Base-by-base conservation (phyloP, 2,329 filamentous ascomycete species). In the Ophiostoma pallidulum region DNA sequence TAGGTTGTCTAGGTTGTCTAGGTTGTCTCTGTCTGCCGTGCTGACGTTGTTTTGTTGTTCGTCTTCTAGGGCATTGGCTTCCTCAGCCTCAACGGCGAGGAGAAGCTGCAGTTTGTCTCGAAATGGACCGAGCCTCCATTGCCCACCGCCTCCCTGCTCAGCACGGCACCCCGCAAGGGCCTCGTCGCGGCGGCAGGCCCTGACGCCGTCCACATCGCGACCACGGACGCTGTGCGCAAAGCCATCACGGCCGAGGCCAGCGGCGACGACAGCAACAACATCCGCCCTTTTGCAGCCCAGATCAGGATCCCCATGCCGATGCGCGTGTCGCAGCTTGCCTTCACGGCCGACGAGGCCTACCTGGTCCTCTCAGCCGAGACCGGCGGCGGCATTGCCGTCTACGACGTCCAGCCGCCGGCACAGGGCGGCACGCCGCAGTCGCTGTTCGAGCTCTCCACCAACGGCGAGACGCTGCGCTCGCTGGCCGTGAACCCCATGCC, bases 101-200 rank as follows among this genome's bases (percentile, higher is more conserved):
- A 83, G 50, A 95, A 91, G 66, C 67, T 97, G 56, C 85, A 83
- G 62, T 70, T 97, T 36, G 86, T 88, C 14, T 74, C 81, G 18
- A 72, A 82, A 61, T 97, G 91, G 90, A 78, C 84, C 35, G 70
- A 77, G 32, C 72, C 86, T 20, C 91, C 92, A 28, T 72, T 84
- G 3, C 72, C 86, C 4, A 88, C 84, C 38, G 80, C 88, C 12
- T 94, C 87, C 2, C 81, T 98, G 32, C 73, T 98, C 52, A 85
- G 84, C 60, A 77, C 97, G 55, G 89, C 91, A 47, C 82, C 87
- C 28, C 78, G 74, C 51, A 82, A 80, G 64, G 88, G 88, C 35
- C 74, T 98, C 19, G 72, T 96, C 47, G 91, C 91, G 26, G 92
- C 90, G 41, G 92, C 86, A 43, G 86, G 87, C 14, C 91, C 91